Conservation (phyloP, 1,139 yeast genomes). For the Kodamaea fungicola region DNA sequence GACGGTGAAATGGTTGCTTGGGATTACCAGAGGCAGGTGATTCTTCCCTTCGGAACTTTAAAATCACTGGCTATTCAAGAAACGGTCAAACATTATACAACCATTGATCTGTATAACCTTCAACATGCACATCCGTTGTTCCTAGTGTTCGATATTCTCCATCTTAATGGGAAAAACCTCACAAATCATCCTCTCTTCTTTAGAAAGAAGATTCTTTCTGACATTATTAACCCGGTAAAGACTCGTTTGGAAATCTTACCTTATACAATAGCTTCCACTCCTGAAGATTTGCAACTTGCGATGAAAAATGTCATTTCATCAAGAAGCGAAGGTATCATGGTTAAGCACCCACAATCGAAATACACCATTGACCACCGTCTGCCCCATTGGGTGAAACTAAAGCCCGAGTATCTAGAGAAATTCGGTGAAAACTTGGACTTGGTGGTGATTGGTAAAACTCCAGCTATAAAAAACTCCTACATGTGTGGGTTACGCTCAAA, state of each 20-base stretch:
- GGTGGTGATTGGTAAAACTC: conserved; percentile 71
- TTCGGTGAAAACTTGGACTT: conserved; percentile 86
- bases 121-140: conserved; percentile 56
- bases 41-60: conserved; percentile 78
- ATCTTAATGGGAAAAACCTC: conserved; percentile 61
- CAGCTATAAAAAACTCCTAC: conserved; percentile 71
- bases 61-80: conserved; percentile 65
- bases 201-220: conserved; percentile 51
- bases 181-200: conserved; percentile 51
- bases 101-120: conserved; percentile 35
- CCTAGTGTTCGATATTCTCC: conserved; percentile 69
- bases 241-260: conserved; percentile 57
- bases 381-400: conserved; percentile 76
- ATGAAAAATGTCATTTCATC: conserved; percentile 56
- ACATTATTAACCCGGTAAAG: conserved; percentile 46
- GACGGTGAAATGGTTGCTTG: conserved; percentile 96
- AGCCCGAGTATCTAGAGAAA: conserved; percentile 85
- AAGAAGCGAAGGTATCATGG: conserved; percentile 78
- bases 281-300: conserved; percentile 52
- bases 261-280: conserved; percentile 39
- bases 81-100: conserved; percentile 39
- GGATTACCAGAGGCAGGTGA: conserved; percentile 57
- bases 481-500: conserved; percentile 61
- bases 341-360: conserved; percentile 60
- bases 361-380: conserved; percentile 62